Conservation (phyloP, 2,329 filamentous ascomycete species). For the Huntiella abstrusa region DNA sequence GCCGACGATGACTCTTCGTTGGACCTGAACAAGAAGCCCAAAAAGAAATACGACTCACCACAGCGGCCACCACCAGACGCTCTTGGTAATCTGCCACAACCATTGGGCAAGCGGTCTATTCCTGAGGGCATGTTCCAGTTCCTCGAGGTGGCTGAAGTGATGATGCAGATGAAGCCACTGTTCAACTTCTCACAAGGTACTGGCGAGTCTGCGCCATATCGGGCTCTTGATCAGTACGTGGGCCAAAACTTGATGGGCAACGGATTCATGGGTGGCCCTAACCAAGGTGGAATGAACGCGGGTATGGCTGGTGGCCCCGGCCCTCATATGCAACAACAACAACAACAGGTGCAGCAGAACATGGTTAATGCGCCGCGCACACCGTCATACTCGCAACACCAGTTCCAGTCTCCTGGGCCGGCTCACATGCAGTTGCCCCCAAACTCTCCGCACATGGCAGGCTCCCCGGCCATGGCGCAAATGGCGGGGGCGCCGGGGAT, state of each 20-base stretch:
- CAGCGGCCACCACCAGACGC: conserved; percentile 37
- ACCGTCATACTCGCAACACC: conserved; percentile 30
- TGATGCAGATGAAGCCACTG: conserved; percentile 47
- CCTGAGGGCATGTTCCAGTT: conserved; percentile 44
- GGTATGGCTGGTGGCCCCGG: conserved; percentile 21
- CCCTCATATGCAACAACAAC: background rate
- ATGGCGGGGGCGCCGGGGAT: conserved; percentile 44
- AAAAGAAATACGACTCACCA: conserved; percentile 39
- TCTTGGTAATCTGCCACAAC: conserved; percentile 37
- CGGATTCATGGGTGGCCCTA: background rate
- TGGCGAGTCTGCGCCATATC: conserved; percentile 34
- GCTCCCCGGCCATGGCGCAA: conserved; percentile 41
- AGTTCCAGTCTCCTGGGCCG: conserved; percentile 38
- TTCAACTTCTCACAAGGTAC: conserved; percentile 39
- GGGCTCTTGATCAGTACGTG: conserved; percentile 42
- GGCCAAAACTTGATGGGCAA: conserved; percentile 25
- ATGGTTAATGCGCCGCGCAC: conserved; percentile 26
- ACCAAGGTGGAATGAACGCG: conserved; percentile 20
- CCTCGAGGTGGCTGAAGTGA: conserved; percentile 48
- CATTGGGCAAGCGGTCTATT: conserved; percentile 35
- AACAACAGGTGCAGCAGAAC: background rate
- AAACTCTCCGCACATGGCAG: conserved; percentile 38
- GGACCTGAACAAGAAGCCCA: conserved; percentile 45
- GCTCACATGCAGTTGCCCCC: conserved; percentile 38
- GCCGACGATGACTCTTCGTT: conserved; percentile 36